phyloP scores from a whole-genome alignment of 306 rosid species.

The Nissolia schottii region DNA sequence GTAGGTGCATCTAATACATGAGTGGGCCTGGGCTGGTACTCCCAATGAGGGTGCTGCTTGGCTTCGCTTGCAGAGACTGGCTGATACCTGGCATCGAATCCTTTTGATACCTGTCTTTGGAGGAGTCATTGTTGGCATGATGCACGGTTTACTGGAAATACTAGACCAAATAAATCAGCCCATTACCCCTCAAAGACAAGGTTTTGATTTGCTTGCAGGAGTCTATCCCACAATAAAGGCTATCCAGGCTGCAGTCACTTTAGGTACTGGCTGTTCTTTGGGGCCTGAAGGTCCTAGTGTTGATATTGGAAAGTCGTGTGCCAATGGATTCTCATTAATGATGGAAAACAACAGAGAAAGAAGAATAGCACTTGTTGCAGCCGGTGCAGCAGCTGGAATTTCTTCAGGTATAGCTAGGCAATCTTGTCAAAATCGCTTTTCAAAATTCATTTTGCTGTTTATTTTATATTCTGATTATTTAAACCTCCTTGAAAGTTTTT shows the following conservation, averaged over 20 bases:
- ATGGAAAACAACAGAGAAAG: constrained; percentile 95
- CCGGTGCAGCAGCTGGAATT: constrained; percentile 97
- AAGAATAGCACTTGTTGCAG: constrained; percentile 93
- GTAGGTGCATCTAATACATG: constrained; percentile 90
- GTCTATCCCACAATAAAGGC: constrained; percentile 84
- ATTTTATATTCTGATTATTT: constrained; percentile 8
- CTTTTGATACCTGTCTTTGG: constrained; percentile 88
- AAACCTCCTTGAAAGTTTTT: background rate
- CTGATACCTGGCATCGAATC: constrained; percentile 94
- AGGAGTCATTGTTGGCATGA: constrained; percentile 95
- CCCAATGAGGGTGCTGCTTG: constrained; percentile 96
- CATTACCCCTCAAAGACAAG: constrained; percentile 62
- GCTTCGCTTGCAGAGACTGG: constrained; percentile 90
- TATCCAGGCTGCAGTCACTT: constrained; percentile 87
- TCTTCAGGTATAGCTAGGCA: constrained; percentile 67
- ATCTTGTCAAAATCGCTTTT: constrained; percentile 19
- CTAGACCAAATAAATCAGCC: constrained; percentile 80
- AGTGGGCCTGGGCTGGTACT: constrained; percentile 99
- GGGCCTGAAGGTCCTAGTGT: constrained; percentile 99
- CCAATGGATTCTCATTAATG: constrained; percentile 84
- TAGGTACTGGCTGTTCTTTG: constrained; percentile 96
- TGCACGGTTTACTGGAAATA: constrained; percentile 94
- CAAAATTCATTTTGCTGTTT: constrained; percentile 11
- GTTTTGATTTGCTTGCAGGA: constrained; percentile 83
- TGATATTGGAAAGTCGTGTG: constrained; percentile 96